Percentiles rank a stretch among this genome's conserved stretches.
Conservation (phyloP, 1,284 basidiomycete species). For the Phylloboletellus chloephorus region DNA sequence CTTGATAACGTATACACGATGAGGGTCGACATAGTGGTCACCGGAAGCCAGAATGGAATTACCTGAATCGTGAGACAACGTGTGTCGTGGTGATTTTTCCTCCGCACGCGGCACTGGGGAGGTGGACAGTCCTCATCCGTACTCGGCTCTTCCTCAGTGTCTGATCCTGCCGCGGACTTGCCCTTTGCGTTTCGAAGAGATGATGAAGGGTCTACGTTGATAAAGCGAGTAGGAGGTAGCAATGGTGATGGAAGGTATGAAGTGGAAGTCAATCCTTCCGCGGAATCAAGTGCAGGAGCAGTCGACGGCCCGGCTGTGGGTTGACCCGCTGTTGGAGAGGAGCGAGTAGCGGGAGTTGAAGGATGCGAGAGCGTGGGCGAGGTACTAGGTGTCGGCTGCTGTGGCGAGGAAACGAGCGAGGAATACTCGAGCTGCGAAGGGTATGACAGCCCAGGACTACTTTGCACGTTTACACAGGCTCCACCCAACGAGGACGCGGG, state of each 20-base stretch:
- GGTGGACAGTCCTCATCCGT: constrained; percentile 33
- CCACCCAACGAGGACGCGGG: constrained; percentile 14
- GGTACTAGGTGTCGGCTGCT: constrained; percentile 32
- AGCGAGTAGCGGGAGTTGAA: constrained; percentile 14
- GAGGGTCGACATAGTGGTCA: constrained; percentile 3
- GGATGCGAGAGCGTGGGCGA: constrained; percentile 30
- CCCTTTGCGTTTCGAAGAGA: constrained; percentile 28
- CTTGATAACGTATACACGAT: constrained; percentile 33
- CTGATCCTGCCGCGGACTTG: constrained; percentile 30
- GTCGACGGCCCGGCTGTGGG: constrained; percentile 7
- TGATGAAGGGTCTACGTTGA: constrained; percentile 19
- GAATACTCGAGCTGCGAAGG: constrained; percentile 15
- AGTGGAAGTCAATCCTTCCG: constrained; percentile 7
- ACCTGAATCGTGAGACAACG: constrained; percentile 64
- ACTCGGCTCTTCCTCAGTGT: constrained; percentile 36
- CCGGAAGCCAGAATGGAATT: constrained; percentile 13
- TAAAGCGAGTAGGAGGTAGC: constrained; percentile 19
- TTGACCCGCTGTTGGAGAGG: constrained; percentile 7
- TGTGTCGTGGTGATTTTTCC: constrained; percentile 55
- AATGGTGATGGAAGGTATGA: constrained; percentile 14
- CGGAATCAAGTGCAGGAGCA: constrained; percentile 1
- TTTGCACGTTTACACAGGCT: constrained; percentile 5
- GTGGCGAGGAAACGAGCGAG: constrained; percentile 16
- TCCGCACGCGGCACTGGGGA: constrained; percentile 36
- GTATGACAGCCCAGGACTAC: constrained; percentile 2